Percentiles rank a stretch among this genome's conserved stretches.
Evolutionary conservation across 768 basidiomycete species (phyloP).

Genomic region (Tephrocybe sp.): DNA sequence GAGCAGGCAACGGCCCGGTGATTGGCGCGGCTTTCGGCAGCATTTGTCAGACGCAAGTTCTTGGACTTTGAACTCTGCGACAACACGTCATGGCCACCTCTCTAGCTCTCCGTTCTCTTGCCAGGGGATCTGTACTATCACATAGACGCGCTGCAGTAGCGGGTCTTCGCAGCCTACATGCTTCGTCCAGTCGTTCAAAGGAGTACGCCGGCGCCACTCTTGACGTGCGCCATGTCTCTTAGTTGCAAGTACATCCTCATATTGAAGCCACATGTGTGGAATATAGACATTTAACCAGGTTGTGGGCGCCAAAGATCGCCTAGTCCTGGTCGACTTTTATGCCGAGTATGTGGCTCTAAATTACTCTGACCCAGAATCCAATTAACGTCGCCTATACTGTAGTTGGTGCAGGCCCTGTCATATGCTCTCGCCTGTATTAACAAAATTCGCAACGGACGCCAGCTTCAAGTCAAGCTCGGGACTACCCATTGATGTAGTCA

Average conservation of each 20-base stretch:
- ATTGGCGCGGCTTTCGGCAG: neutral
- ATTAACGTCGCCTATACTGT: neutral
- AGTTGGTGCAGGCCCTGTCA: constrained; percentile 85
- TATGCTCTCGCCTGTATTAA: constrained; percentile 65
- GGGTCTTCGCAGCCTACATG: constrained; percentile 33
- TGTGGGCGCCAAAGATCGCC: constrained; percentile 39
- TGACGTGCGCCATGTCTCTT: constrained; percentile 33
- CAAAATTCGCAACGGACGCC: constrained; percentile 50
- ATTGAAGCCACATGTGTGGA: neutral
- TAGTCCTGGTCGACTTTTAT: constrained; percentile 77
- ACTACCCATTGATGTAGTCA: constrained; percentile 65
- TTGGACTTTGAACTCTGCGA: neutral
- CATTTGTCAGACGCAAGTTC: neutral
- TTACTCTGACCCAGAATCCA: neutral
- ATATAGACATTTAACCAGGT: constrained; percentile 38
- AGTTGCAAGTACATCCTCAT: neutral
- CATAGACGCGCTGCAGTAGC: neutral
- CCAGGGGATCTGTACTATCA: neutral
- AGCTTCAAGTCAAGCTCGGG: constrained; percentile 48
- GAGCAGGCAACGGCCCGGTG: no score
- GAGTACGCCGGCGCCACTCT: constrained; percentile 45
- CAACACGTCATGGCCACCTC: constrained; percentile 9
- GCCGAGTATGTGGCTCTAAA: constrained; percentile 57
- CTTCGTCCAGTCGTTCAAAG: constrained; percentile 34
- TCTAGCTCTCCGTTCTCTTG: constrained; percentile 9